Conservation (phyloP, 345 rosid species). For the Xanthoceras sorbifolium region DNA sequence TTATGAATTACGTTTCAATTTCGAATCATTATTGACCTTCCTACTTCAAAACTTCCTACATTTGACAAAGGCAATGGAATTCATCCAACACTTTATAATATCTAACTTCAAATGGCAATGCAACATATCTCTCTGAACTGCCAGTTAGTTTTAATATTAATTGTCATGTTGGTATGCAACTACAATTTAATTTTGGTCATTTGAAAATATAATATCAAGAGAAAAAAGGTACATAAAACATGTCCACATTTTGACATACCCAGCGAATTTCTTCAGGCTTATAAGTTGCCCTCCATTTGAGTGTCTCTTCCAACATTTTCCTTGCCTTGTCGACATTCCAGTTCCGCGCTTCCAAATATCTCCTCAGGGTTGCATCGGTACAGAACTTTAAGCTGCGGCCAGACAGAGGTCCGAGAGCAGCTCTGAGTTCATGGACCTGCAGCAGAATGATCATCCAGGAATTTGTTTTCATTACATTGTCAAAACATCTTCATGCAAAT, state of each 20-base stretch:
- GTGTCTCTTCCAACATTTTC: constrained; percentile 80
- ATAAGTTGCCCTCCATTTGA: constrained; percentile 80
- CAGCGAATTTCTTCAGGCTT: constrained; percentile 94
- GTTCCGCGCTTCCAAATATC: constrained; percentile 80
- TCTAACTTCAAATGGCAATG: too few relatives aligned
- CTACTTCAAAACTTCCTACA: too few relatives aligned
- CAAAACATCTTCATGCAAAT: not conserved
- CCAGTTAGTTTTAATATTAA: too few relatives aligned
- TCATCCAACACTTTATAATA: too few relatives aligned
- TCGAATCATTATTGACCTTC: not conserved
- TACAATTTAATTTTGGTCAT: too few relatives aligned
- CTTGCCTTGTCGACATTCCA: constrained; percentile 87
- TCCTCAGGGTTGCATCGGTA: constrained; percentile 68
- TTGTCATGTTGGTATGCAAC: too few relatives aligned
- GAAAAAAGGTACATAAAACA: not conserved
- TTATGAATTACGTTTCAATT: not conserved
- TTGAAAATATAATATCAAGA: not conserved
- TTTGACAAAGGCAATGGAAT: too few relatives aligned
- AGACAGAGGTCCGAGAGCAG: constrained; percentile 69
- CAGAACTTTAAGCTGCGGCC: constrained; percentile 65
- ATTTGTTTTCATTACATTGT: not conserved
- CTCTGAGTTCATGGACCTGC: constrained; percentile 71
- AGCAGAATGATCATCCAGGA: not conserved
- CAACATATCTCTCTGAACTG: too few relatives aligned
- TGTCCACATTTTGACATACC: constrained; percentile 41